Conservation (phyloP, 805 yeast species). For the Ogataea pini region DNA sequence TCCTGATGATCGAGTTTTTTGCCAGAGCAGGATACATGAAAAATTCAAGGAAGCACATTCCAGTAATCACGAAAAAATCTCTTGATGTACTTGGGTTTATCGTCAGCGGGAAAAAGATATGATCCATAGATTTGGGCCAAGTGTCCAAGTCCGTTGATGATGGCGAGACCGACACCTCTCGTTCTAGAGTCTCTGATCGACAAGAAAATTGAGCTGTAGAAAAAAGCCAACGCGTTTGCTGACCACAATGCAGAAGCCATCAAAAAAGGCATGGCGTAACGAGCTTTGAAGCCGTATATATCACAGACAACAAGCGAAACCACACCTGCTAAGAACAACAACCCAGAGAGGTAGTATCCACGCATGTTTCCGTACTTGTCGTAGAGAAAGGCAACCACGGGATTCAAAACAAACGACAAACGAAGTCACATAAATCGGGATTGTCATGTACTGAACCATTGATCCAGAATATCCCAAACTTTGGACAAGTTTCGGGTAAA, state of each 20-base stretch:
- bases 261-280: slow-evolving; percentile 62
- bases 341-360: slow-evolving; percentile 49
- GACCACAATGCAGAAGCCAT: slow-evolving; percentile 60
- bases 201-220: slow-evolving; percentile 55
- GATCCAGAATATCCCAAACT: slow-evolving; percentile 53
- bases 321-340: slow-evolving; percentile 50
- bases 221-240: slow-evolving; percentile 56
- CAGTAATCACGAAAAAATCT: slow-evolving; percentile 29
- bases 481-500: slow-evolving; percentile 60
- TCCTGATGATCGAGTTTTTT: slow-evolving; percentile 3
- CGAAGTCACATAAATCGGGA: slow-evolving; percentile 57
- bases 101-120: slow-evolving; percentile 47
- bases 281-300: slow-evolving; percentile 33
- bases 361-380: slow-evolving; percentile 55
- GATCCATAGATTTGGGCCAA: slow-evolving; percentile 59
- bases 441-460: slow-evolving; percentile 56
- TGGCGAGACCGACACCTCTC: slow-evolving; percentile 23
- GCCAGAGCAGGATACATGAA: slow-evolving; percentile 9
- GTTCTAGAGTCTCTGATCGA: slow-evolving; percentile 15
- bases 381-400: slow-evolving; percentile 54
- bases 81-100: slow-evolving; percentile 47
- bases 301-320: slow-evolving; percentile 13
- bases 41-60: slow-evolving; percentile 17
- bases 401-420: slow-evolving; percentile 39
- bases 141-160: slow-evolving; percentile 57